Percentiles rank a stretch among this genome's conserved stretches.
Evolutionary conservation across 495 filamentous ascomycete genomes (phyloP).

Genomic region (Trichocladium uniseriatum): DNA sequence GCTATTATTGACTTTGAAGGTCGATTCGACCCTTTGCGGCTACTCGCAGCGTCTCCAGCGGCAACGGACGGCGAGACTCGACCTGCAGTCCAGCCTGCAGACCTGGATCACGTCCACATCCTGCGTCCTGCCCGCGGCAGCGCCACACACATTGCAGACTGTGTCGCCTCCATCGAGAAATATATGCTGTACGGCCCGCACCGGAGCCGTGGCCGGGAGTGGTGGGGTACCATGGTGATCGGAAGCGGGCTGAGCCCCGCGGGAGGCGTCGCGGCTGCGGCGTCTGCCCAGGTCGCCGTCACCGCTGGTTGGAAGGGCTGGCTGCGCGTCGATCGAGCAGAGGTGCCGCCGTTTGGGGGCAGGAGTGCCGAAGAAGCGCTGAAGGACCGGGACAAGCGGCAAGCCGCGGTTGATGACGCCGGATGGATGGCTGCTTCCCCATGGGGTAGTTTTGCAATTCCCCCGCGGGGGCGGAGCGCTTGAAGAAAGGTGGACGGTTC

Average conservation of each 20-base stretch:
- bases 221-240: constrained; percentile 42
- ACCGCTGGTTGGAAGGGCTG: constrained; percentile 41
- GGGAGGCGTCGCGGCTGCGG: neutral
- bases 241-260: constrained; percentile 21
- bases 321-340: constrained; percentile 37
- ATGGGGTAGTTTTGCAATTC: constrained; percentile 22
- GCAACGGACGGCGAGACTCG: neutral
- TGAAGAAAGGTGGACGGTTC: neutral
- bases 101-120: constrained; percentile 37
- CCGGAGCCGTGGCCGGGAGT: constrained; percentile 36
- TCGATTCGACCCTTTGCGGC: constrained; percentile 52
- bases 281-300: constrained; percentile 22
- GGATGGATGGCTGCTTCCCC: constrained; percentile 22
- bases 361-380: constrained; percentile 17
- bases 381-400: constrained; percentile 11
- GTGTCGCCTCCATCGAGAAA: constrained; percentile 28
- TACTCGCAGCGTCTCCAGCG: constrained; percentile 25
- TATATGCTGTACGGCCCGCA: constrained; percentile 42
- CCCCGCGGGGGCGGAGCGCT: neutral
- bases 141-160: constrained; percentile 15
- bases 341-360: constrained; percentile 17
- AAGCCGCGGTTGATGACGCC: constrained; percentile 15
- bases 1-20: constrained; percentile 62
- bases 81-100: constrained; percentile 2
- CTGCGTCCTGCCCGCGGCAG: constrained; percentile 21